phyloP scores from a whole-genome alignment of 257 asterid species.

The Cynanchum wilfordii region DNA sequence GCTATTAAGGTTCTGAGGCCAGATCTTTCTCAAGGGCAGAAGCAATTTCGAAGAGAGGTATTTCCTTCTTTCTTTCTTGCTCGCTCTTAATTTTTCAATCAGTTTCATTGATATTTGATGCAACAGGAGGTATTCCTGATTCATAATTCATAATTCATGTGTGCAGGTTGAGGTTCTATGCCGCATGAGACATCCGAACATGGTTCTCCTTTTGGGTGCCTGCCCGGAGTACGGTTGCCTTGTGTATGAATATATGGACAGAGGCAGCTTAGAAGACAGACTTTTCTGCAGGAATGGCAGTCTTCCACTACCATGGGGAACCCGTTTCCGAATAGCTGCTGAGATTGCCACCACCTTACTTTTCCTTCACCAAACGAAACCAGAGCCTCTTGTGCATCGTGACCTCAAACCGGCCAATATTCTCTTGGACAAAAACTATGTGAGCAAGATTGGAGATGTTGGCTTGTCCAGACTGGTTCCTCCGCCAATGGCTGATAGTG shows the following conservation, averaged over 20 bases:
- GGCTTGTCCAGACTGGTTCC: constrained; percentile 86
- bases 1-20: constrained; percentile 86
- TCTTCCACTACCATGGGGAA: constrained; percentile 54
- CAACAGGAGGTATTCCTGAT: no score
- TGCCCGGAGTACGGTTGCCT: constrained; percentile 94
- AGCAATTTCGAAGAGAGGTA: constrained; percentile 88
- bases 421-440: constrained; percentile 63
- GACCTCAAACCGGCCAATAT: constrained; percentile 94
- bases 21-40: constrained; percentile 73
- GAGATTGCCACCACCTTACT: constrained; percentile 86
- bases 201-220: constrained; percentile 94
- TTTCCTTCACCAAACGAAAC: constrained; percentile 78
- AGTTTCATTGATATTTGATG: no score
- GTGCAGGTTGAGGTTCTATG: constrained; percentile 77
- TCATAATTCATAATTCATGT: background rate
- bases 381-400: constrained; percentile 91
- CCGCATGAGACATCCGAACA: constrained; percentile 83
- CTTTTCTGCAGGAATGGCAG: constrained; percentile 49
- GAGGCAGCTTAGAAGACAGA: constrained; percentile 84
- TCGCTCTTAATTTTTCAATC: no score
- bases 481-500: constrained; percentile 43
- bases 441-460: constrained; percentile 86
- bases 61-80: background rate
- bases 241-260: constrained; percentile 82
- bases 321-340: constrained; percentile 72